A percentile compares a stretch with the other conserved stretches of the same genome.
phyloP scores from a whole-genome alignment of 2,329 filamentous ascomycete species.

The Metarhizium humberi region DNA sequence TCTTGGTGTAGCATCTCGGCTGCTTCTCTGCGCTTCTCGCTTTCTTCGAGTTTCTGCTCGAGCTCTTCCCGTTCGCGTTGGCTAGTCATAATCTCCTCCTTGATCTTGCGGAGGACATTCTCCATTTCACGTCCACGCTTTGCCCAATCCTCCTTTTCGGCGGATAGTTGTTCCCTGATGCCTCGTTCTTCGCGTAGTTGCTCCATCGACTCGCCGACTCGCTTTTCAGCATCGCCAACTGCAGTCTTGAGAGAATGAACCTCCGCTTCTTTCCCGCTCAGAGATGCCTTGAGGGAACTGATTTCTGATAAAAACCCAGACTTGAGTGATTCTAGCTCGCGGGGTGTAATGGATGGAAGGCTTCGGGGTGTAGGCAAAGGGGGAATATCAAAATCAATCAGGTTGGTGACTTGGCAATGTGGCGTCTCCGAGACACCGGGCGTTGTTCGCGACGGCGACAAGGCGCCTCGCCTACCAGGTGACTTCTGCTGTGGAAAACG shows the following conservation, averaged over 20 bases:
- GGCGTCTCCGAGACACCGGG: constrained; percentile 33
- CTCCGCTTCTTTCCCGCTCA: constrained; percentile 90
- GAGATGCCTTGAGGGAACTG: constrained; percentile 81
- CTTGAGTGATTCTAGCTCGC: constrained; percentile 88
- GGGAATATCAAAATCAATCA: constrained; percentile 76
- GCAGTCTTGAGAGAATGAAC: constrained; percentile 79
- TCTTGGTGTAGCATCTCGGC: constrained; percentile 69
- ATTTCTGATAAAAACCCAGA: constrained; percentile 88
- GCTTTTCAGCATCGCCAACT: constrained; percentile 81
- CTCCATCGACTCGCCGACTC: constrained; percentile 80
- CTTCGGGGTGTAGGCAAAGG: constrained; percentile 87
- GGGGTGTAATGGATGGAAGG: constrained; percentile 80
- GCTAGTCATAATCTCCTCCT: constrained; percentile 67
- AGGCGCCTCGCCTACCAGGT: constrained; percentile 29
- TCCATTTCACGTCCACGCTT: constrained; percentile 81
- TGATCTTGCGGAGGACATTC: constrained; percentile 65
- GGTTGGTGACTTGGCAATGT: constrained; percentile 50
- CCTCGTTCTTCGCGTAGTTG: constrained; percentile 68
- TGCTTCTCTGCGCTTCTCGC: constrained; percentile 63
- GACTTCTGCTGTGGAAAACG: constrained; percentile 36
- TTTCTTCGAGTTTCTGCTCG: constrained; percentile 65
- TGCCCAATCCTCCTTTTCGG: constrained; percentile 77
- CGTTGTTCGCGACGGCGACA: constrained; percentile 22
- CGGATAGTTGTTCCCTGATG: constrained; percentile 59
- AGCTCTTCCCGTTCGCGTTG: constrained; percentile 78